Evolutionary conservation across 345 rosid genomes (phyloP), one percentile per base, ranked within the genome.

Genomic region (Populus nigra): DNA sequence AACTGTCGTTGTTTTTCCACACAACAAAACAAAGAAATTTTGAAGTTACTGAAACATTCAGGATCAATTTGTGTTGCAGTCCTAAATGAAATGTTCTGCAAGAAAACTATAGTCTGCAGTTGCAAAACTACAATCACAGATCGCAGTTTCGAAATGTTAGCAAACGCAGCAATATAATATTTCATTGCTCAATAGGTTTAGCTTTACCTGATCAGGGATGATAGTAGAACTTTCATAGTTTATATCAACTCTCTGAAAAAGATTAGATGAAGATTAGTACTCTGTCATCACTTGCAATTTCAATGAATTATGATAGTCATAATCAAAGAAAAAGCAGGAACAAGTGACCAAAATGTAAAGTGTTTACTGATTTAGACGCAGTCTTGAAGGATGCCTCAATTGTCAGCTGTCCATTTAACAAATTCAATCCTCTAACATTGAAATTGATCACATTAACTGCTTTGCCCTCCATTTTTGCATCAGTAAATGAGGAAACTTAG

Each of bases 391-490:
- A 88, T 43, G 96, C 92, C 39, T 89, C 89, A 80, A 95, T 93
- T 33, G 82, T 90, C 49, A 95, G 90, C 80, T 92, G 84, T 76
- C 98, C 98, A 49, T 87, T 89, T 57, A 87, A 85, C 84, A 91
- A 65, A 79, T 83, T 93, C 83, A 93, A 63, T 71, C 97, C 99
- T 63, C 90, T 88, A 27, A 86, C 97, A 78, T 88, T 89, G 87
- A 95, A 95, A 86, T 91, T 87, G 73, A 95, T 91, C 83, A 93
- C 89, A 74, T 93, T 92, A 68, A 89, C 93, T 78, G 97, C 96
- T 91, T 93, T 93, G 65, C 94, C 92, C 99, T 93, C 89, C 83
- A 86, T 86, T 84, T 73, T 75, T 27, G 76, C 84, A 83, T 70
- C 76, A 81, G 38, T 65, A 79, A 85, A 84, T 2, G 68, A 22